phyloP scores from a whole-genome alignment of 805 yeast species.

The Ogataea henricii region DNA sequence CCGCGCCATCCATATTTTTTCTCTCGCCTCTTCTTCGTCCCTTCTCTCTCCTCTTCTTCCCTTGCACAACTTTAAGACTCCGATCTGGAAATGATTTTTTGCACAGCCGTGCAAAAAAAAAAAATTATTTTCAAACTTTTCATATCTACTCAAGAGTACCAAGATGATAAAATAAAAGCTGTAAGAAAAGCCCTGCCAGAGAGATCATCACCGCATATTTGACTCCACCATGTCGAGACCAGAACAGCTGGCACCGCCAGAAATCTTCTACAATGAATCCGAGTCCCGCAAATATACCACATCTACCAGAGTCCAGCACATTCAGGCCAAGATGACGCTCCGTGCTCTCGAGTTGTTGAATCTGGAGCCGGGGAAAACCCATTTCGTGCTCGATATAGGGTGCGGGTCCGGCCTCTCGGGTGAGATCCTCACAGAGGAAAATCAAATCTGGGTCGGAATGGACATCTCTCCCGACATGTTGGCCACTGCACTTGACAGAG shows the following conservation, averaged over 20 bases:
- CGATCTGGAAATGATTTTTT: not conserved
- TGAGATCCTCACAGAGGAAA: conserved; percentile 90
- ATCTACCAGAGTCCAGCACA: conserved; percentile 96
- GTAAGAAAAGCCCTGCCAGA: no score
- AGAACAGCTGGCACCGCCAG: conserved; percentile 95
- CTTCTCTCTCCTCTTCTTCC: no score
- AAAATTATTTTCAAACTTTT: conserved; percentile 1
- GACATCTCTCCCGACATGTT: conserved; percentile 96
- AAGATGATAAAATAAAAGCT: no score
- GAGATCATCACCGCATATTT: no score
- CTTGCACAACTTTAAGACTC: no score
- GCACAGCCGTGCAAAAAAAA: conserved; percentile 1
- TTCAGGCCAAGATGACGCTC: conserved; percentile 96
- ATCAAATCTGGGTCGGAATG: conserved; percentile 93
- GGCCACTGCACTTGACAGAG: conserved; percentile 90
- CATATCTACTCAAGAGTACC: not conserved
- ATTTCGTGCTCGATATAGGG: conserved; percentile 85
- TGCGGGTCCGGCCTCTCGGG: conserved; percentile 98
- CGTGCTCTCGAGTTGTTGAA: conserved; percentile 88
- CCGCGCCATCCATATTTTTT: no score
- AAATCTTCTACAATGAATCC: conserved; percentile 85
- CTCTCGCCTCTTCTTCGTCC: no score
- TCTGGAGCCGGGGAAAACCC: conserved; percentile 60
- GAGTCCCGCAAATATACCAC: conserved; percentile 90
- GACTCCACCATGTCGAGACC: conserved; percentile 86